Base-by-base conservation (phyloP, 2,329 filamentous ascomycete genomes). In the Cladorrhinum sp. region DNA sequence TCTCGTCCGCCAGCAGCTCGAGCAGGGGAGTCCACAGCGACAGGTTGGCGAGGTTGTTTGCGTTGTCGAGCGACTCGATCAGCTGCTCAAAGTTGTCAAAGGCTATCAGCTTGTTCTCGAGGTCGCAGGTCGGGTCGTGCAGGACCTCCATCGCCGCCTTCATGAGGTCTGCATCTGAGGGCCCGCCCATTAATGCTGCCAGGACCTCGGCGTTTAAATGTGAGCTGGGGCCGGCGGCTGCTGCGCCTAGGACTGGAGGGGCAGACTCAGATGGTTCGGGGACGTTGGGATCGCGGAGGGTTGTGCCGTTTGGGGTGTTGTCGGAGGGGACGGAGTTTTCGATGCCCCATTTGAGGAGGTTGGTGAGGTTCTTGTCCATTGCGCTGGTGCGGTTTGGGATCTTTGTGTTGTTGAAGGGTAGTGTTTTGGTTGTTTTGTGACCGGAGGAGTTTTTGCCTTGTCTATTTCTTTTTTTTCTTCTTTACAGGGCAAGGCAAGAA, bases 21-120 rank as follows among this genome's bases (percentile, higher is more conserved):
- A 97, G 79, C 41, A 99, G 79, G 9, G 91, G 91, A 10, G 84
- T 83, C 95, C 95, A 99, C 29, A 98, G 81, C 6, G 83, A 83
- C 20, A 97, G 78, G 25, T 84, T 84, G 66, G 87, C 87, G 68
- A 99, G 84, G 77, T 97, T 96, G 80, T 98, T 99, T 61, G 95
- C 93, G 74, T 99, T 99, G 81, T 99, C 95, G 68, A 98, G 86
- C 64, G 85, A 87, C 79, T 97, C 92, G 69, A 97, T 89, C 61
- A 96, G 81, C 75, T 96, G 91, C 78, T 96, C 93, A 64, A 97
- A 89, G 78, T 97, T 96, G 82, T 96, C 93, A 76, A 96, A 96
- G 38, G 93, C 93, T 60, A 87, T 84, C 57, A 96, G 77, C 74
- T 91, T 92, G 76, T 91, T 85, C 49, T 92, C 88, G 54, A 93